Conservation (phyloP, 257 asterid species). For the Przewalskia tangutica region DNA sequence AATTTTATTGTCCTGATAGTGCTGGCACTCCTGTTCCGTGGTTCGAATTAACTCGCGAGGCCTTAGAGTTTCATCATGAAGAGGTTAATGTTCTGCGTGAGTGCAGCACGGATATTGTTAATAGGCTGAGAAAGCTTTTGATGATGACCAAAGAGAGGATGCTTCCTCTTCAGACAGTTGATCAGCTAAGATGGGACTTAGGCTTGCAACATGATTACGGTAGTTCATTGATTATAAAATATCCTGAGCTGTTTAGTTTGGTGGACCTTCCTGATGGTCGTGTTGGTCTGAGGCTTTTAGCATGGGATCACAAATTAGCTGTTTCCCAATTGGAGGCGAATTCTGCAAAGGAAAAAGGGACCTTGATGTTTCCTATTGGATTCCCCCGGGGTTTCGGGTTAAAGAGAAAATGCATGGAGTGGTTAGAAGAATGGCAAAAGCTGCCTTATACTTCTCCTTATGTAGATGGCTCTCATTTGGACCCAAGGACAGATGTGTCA, state of each 20-base stretch:
- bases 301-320: constrained; percentile 54
- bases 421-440: constrained; percentile 92
- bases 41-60: constrained; percentile 46
- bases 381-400: constrained; percentile 84
- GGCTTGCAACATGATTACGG: constrained; percentile 63
- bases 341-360: constrained; percentile 13
- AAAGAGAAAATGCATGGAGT: constrained; percentile 75
- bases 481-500: constrained; percentile 75
- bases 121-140: constrained; percentile 58
- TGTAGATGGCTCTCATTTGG: constrained; percentile 53
- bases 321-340: constrained; percentile 53
- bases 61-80: constrained; percentile 30
- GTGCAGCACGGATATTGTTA: constrained; percentile 46
- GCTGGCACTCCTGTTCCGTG: constrained; percentile 79
- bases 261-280: constrained; percentile 64
- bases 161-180: constrained; percentile 74
- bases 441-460: constrained; percentile 82
- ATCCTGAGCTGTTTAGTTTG: constrained; percentile 42
- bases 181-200: constrained; percentile 81
- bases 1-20: constrained; percentile 48
- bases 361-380: constrained; percentile 57
- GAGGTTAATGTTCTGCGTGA: constrained; percentile 26
- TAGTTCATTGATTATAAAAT: constrained; percentile 24
- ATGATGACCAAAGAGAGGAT: constrained; percentile 58
- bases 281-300: constrained; percentile 45